A percentile compares a stretch with the other conserved stretches of the same genome.
These are phyloP conservation scores for Hydnum rufescens DNA, from an alignment of 768 basidiomycete species.

Conservation along the genomic window DNA sequence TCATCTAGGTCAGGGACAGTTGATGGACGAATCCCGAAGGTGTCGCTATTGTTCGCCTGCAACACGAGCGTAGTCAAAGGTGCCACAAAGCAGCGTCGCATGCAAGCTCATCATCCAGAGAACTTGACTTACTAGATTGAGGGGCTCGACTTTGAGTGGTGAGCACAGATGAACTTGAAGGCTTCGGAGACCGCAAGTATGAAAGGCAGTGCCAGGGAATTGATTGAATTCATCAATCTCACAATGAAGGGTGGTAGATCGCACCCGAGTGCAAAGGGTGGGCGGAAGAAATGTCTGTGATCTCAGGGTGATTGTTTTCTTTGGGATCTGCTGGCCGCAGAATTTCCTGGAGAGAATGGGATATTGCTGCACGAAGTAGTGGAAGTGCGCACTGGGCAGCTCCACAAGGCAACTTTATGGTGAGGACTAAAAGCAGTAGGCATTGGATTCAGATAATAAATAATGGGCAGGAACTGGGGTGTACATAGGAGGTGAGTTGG, in stretches of 20 bases:
- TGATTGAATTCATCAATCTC: not conserved
- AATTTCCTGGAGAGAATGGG: too few species aligned
- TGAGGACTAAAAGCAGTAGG: too few species aligned
- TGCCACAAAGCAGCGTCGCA: not conserved
- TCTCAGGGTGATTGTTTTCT: too few species aligned
- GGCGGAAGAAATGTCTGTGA: too few species aligned
- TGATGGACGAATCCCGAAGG: not conserved
- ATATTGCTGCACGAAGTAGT: too few species aligned
- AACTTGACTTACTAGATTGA: not conserved
- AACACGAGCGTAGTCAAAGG: not conserved
- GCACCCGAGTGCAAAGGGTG: too few species aligned
- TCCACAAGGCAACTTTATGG: too few species aligned
- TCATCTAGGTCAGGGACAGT: not conserved
- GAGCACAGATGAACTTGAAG: not conserved
- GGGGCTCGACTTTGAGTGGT: not conserved
- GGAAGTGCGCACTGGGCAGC: too few species aligned
- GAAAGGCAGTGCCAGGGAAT: not conserved
- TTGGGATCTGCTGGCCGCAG: too few species aligned
- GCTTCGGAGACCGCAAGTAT: not conserved
- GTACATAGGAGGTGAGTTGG: too few species aligned
- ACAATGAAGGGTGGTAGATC: not conserved
- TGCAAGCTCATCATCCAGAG: not conserved
- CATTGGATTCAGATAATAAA: too few species aligned
- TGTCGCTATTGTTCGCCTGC: not conserved
- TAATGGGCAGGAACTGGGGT: too few species aligned